Evolutionary conservation across 805 yeast genomes (phyloP).

Genomic region (Dipodascus albidus): DNA sequence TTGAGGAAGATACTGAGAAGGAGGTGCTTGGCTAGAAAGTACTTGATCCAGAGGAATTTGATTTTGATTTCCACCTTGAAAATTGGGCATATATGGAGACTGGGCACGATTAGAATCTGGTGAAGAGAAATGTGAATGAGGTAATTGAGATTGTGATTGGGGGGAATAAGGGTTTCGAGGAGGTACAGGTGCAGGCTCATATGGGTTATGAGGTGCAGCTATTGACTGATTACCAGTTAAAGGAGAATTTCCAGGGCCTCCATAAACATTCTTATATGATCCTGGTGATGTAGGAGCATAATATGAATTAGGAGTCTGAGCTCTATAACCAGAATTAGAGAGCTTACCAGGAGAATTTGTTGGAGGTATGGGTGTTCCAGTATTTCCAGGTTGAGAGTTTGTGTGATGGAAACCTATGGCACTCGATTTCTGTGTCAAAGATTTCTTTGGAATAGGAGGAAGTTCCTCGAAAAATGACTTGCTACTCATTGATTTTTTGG

Average conservation of each 20-base stretch:
- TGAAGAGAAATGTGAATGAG: neutral
- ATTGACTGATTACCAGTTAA: slow-evolving; percentile 3
- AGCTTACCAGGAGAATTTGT: slow-evolving; percentile 3
- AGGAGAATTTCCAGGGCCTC: neutral
- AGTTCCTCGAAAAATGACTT: slow-evolving; percentile 50
- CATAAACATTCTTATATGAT: slow-evolving; percentile 7
- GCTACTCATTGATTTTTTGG: slow-evolving; percentile 17
- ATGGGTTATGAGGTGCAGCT: slow-evolving; percentile 11
- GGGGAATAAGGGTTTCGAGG: slow-evolving; percentile 7
- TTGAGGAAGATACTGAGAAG: slow-evolving; percentile 9
- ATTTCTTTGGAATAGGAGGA: slow-evolving; percentile 30
- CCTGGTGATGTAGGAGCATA: slow-evolving; percentile 8
- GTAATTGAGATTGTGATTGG: neutral
- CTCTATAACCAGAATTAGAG: neutral
- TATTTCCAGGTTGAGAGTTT: neutral
- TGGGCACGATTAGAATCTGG: neutral
- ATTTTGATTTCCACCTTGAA: neutral
- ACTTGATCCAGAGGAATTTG: neutral
- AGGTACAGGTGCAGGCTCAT: slow-evolving; percentile 9
- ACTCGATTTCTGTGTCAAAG: slow-evolving; percentile 10
- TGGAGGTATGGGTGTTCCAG: slow-evolving; percentile 1
- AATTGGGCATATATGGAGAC: slow-evolving; percentile 4
- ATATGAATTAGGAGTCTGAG: slow-evolving; percentile 1
- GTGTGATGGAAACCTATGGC: neutral
- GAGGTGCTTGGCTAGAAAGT: slow-evolving; percentile 5